Evolutionary conservation across 2,329 filamentous ascomycete genomes (phyloP), one percentile per base, ranked within the genome.

Genomic region (Lasiodiplodia hormozganensis): DNA sequence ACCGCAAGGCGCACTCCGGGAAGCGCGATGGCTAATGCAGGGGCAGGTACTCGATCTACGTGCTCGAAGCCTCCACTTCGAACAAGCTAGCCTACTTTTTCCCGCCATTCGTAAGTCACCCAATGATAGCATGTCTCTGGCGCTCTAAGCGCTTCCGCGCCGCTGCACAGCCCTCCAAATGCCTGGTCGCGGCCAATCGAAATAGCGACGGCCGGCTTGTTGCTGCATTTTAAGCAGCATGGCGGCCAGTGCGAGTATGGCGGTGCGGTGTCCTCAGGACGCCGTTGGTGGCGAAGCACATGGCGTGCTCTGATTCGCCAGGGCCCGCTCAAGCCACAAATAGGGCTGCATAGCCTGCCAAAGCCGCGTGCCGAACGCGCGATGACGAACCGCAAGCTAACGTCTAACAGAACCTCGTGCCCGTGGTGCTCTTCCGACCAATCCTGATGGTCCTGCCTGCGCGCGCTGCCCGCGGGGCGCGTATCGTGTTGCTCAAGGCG

Each of bases 371-470:
- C 58, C 28, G 31, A 40, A 64, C 47, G 60, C 47, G n/a, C 21
- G 47, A 65, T 43, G 28, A 31, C 38, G 53, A 36, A 62, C 38
- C 18, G 38, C 57, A 34, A 3, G 51, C 66, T 80, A 72, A 80
- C 73, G 62, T 52, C 58, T 51, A 57, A 52, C 72, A 88, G 86
- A 96, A 95, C 77, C 85, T 96, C 49, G 82, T 95, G 54, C 90
- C 92, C 8, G 84, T 94, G 67, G 80, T 90, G 70, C 89, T 95
- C 75, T 87, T 94, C 75, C 87, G 92, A 18, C 92, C 92, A 0
- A 83, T 93, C 69, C 86, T 91, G 68, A 83, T 94, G 54, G 84
- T 93, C 71, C 77, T 93, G 62, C 85, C 89, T 7, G 86, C 89
- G 2, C 86, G 90, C 70, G 82, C 85, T 69, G 86, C 94, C 72